Conservation (phyloP, 345 rosid genomes). For the Salix purpurea region DNA sequence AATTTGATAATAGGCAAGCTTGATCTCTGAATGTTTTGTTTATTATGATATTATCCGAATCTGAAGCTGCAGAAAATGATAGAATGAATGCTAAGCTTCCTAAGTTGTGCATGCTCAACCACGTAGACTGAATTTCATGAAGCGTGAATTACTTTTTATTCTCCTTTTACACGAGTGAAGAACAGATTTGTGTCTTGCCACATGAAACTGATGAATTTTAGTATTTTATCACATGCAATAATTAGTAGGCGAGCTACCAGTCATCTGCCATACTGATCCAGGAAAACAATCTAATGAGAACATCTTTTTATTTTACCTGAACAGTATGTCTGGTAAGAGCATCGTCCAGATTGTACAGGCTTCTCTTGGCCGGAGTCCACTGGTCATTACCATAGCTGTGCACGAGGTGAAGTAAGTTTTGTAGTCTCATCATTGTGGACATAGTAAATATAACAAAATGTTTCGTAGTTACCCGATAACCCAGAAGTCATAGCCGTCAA, state of each 20-base stretch:
- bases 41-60: neutral
- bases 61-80: too few species aligned
- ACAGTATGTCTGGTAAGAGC: slow-evolving; percentile 78
- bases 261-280: too few species aligned
- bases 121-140: too few species aligned
- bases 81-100: too few species aligned
- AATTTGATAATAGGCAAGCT: neutral
- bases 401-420: slow-evolving; percentile 7
- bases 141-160: too few species aligned
- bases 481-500: slow-evolving; percentile 94
- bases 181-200: too few species aligned
- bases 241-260: too few species aligned
- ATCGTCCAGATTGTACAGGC: slow-evolving; percentile 64
- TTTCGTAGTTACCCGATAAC: slow-evolving; percentile 65
- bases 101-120: too few species aligned
- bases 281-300: neutral
- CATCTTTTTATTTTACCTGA: slow-evolving; percentile 47
- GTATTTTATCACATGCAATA: too few species aligned
- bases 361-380: slow-evolving; percentile 55
- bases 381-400: slow-evolving; percentile 71
- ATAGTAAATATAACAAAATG: neutral
- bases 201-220: too few species aligned
- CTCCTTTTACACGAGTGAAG: too few species aligned
- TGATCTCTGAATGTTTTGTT: neutral
- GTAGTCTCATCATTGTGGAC: slow-evolving; percentile 3